These are phyloP conservation scores for Neurospora tetrasperma DNA, from an alignment of 495 filamentous ascomycete species.

Conservation along the genomic window DNA sequence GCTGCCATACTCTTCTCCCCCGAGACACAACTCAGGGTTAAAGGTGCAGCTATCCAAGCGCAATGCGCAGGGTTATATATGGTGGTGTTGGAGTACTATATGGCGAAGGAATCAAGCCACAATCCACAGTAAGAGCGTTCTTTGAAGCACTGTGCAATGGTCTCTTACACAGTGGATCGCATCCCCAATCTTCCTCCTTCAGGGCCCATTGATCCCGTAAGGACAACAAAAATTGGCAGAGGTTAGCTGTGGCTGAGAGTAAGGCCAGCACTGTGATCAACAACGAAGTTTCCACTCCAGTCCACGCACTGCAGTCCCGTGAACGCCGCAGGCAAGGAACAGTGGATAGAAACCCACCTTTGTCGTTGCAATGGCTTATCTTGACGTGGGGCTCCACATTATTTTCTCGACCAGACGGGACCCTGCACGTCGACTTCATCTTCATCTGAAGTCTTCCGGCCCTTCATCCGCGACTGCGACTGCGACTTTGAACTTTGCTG, in stretches of 20 bases:
- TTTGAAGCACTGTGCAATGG: neutral
- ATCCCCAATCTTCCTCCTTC: neutral
- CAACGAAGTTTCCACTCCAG: neutral
- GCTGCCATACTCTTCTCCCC: neutral
- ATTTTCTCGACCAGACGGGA: neutral
- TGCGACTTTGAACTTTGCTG: neutral
- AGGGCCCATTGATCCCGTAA: neutral
- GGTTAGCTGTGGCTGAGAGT: neutral
- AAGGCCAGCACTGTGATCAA: neutral
- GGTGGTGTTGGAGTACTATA: neutral
- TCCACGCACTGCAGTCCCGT: no score
- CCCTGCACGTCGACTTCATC: neutral
- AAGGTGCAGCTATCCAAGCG: neutral
- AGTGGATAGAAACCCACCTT: neutral
- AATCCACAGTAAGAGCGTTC: neutral
- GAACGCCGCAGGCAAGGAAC: neutral
- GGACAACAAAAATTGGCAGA: neutral
- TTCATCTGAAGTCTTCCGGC: neutral
- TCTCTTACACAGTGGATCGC: neutral
- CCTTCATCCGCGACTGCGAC: neutral
- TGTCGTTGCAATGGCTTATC: no score
- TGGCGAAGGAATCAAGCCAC: neutral
- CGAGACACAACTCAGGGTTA: neutral
- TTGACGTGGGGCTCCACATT: neutral
- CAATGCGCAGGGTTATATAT: neutral